Conservation (phyloP, 2,329 filamentous ascomycete species). For the Thelonectria rubi region DNA sequence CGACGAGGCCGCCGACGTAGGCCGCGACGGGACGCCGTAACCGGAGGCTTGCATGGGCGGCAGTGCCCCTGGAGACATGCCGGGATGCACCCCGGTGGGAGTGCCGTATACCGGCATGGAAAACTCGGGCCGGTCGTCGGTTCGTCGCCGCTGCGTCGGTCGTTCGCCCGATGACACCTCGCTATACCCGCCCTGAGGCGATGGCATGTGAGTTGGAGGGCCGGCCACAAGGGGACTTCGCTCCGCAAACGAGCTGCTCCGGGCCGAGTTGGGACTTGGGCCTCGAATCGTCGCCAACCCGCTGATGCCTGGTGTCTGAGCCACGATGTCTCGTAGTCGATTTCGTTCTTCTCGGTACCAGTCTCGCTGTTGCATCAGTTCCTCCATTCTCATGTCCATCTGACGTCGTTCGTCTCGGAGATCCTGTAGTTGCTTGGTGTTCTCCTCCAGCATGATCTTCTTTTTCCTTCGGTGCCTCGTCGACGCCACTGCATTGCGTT, state of each 20-base stretch:
- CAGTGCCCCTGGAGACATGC: constrained; percentile 49
- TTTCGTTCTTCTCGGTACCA: constrained; percentile 79
- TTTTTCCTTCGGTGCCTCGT: constrained; percentile 82
- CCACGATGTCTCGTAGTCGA: constrained; percentile 72
- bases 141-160: constrained; percentile 57
- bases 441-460: constrained; percentile 83
- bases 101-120: constrained; percentile 52
- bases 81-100: constrained; percentile 38
- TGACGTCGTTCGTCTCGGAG: constrained; percentile 75
- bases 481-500: constrained; percentile 85
- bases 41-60: constrained; percentile 53
- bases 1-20: constrained; percentile 50
- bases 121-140: constrained; percentile 57
- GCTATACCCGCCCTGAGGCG: constrained; percentile 49
- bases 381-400: constrained; percentile 62
- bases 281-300: constrained; percentile 60
- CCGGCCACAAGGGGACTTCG: constrained; percentile 48
- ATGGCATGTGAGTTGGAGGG: constrained; percentile 41
- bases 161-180: constrained; percentile 57
- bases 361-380: constrained; percentile 70
- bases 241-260: constrained; percentile 49
- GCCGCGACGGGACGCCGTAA: constrained; percentile 51
- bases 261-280: constrained; percentile 57
- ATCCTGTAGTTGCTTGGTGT: constrained; percentile 72
- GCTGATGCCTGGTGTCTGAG: constrained; percentile 65